These are phyloP conservation scores for Rhodamnia argentea DNA, from an alignment of 345 rosid species.

Conservation along the genomic window DNA sequence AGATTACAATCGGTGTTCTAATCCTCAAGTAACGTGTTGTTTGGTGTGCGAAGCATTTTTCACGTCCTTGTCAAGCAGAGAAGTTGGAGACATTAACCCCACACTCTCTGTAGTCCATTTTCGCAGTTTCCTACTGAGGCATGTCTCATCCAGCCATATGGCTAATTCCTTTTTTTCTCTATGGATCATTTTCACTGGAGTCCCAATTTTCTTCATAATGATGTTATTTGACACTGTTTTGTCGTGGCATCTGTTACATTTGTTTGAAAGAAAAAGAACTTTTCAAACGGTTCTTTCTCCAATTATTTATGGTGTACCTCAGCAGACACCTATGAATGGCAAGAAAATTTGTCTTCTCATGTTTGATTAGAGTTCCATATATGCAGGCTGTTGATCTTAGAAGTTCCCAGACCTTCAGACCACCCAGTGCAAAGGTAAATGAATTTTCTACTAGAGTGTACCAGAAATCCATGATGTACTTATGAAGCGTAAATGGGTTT, in stretches of 20 bases:
- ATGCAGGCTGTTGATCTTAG: constrained; percentile 73
- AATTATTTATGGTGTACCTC: neutral
- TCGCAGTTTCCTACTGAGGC: neutral
- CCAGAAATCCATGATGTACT: neutral
- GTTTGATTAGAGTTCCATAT: neutral
- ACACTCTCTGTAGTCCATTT: neutral
- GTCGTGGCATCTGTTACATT: neutral
- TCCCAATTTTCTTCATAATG: neutral
- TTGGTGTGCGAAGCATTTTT: neutral
- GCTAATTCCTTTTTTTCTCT: neutral
- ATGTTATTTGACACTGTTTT: neutral
- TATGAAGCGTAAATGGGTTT: constrained; percentile 9
- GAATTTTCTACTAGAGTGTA: neutral
- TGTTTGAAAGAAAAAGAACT: neutral
- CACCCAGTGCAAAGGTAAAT: constrained; percentile 41
- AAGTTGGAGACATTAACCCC: neutral
- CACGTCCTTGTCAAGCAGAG: neutral
- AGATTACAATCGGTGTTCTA: neutral
- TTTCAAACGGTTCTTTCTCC: neutral
- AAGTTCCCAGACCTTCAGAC: constrained; percentile 49
- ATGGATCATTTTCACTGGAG: neutral
- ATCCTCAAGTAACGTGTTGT: neutral
- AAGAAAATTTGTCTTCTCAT: constrained; percentile 1
- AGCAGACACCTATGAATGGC: neutral
- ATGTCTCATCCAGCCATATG: neutral